Evolutionary conservation across 202 grass and related monocot species (phyloP).

Genomic region (Saccharum hybrid): DNA sequence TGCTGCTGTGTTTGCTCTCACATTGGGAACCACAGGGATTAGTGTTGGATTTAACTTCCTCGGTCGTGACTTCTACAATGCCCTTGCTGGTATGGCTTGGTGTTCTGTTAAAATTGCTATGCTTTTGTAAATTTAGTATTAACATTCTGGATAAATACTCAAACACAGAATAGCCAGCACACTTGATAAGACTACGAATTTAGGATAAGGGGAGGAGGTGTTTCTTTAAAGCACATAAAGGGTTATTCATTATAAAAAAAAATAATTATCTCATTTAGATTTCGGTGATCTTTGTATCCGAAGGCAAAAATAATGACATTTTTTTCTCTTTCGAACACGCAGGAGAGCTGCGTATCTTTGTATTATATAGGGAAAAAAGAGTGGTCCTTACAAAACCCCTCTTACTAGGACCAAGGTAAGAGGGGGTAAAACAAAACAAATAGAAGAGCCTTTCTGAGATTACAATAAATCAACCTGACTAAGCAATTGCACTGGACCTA

Average conservation of each 20-base stretch:
- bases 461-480: too few relatives aligned
- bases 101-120: conserved; percentile 2
- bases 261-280: conserved; percentile 7
- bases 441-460: too few relatives aligned
- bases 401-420: too few relatives aligned
- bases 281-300: not conserved
- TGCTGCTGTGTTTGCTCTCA: too few relatives aligned
- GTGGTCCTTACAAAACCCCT: too few relatives aligned
- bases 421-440: too few relatives aligned
- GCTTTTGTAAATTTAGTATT: not conserved
- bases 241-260: not conserved
- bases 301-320: conserved; percentile 21
- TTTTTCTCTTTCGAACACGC: not conserved
- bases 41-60: conserved; percentile 98
- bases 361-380: too few relatives aligned
- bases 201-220: not conserved
- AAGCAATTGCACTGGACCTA: too few relatives aligned
- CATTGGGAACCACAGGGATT: too few relatives aligned
- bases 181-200: not conserved
- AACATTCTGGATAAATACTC: not conserved
- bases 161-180: not conserved
- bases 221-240: not conserved
- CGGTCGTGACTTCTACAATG: conserved; percentile 94
- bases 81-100: conserved; percentile 73
- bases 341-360: too few relatives aligned